Evolutionary conservation across 1,284 basidiomycete species (phyloP).

Genomic region (Tylopilus sp.): DNA sequence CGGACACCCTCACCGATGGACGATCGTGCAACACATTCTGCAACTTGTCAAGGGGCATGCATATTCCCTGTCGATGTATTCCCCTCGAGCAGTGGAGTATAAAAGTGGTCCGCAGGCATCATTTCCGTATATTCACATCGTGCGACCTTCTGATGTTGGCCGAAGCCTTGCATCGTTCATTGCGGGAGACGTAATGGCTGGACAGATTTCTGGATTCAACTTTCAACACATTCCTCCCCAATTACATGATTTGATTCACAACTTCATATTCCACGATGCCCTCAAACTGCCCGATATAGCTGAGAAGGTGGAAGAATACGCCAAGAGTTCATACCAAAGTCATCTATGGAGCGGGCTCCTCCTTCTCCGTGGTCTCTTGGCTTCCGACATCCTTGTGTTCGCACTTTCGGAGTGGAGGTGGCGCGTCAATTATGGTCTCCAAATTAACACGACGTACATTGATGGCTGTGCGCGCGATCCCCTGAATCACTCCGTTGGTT

Average conservation of each 20-base stretch:
- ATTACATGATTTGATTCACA: constrained; percentile 23
- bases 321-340: constrained; percentile 10
- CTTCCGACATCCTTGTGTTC: constrained; percentile 51
- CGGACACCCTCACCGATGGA: constrained; percentile 59
- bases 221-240: constrained; percentile 23
- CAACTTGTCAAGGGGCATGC: constrained; percentile 25
- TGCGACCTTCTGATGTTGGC: constrained; percentile 27
- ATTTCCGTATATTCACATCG: constrained; percentile 47
- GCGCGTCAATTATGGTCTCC: constrained; percentile 59
- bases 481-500: too few relatives aligned
- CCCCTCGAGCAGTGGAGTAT: too few relatives aligned
- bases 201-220: constrained; percentile 23
- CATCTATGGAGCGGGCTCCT: constrained; percentile 48
- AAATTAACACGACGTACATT: too few relatives aligned
- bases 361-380: constrained; percentile 56
- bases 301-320: constrained; percentile 24
- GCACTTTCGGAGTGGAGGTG: constrained; percentile 54
- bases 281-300: constrained; percentile 26
- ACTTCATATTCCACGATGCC: constrained; percentile 32
- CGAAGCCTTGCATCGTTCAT: constrained; percentile 30
- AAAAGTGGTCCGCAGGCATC: neutral
- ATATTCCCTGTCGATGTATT: constrained; percentile 1
- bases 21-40: constrained; percentile 51
- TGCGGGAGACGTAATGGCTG: constrained; percentile 38
- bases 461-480: too few relatives aligned